Evolutionary conservation across 2,329 filamentous ascomycete species (phyloP), one percentile per base, ranked within the genome.

Genomic region (Ophidiomyces ophidiicola): DNA sequence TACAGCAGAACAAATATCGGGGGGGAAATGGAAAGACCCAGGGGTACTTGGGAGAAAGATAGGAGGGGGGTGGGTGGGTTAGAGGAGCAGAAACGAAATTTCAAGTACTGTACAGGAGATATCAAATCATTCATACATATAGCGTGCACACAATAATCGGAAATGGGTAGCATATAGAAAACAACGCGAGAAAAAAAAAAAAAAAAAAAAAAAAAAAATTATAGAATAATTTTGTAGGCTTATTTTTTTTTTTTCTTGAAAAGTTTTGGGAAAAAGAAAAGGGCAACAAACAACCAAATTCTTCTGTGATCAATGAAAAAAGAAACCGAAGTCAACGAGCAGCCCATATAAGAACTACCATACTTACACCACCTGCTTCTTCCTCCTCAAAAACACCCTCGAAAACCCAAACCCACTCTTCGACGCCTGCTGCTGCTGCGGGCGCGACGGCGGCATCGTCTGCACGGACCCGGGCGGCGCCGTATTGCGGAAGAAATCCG

Each of bases 401-500:
- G 47, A 40, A 32, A 44, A 59, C 32, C n/a, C n/a, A 36, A 44
- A 32, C 39, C 45, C 34, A 44, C 46, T 36, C 36, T 42, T 6
- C 52, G n/a, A n/a, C 39, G 8, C 44, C 39, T 5, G 32, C 44
- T 29, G 39, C 46, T 1, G 41, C 25, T 12, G 48, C 44, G 18
- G 44, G 36, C 3, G 25, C 18, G 42, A 18, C n/a, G 40, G 29
- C 5, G 46, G 47, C 14, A 36, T 42, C 2, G 37, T 24, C 23
- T 53, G 45, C 11, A 53, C 53, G 10, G 68, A 66, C 2, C 8
- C 23, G 1, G 78, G 76, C 2, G 81, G 80, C 23, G 69, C 77
- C 10, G 79, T 81, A 50, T 76, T 75, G 38, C 71, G 73, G 21
- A 90, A 61, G 55, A 88, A 88, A 36, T 76, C 74, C 0, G 82